A percentile compares a stretch with the other conserved stretches of the same genome.
These are phyloP conservation scores for Aspergillus sergii DNA, from an alignment of 2,329 filamentous ascomycete species.

Conservation along the genomic window DNA sequence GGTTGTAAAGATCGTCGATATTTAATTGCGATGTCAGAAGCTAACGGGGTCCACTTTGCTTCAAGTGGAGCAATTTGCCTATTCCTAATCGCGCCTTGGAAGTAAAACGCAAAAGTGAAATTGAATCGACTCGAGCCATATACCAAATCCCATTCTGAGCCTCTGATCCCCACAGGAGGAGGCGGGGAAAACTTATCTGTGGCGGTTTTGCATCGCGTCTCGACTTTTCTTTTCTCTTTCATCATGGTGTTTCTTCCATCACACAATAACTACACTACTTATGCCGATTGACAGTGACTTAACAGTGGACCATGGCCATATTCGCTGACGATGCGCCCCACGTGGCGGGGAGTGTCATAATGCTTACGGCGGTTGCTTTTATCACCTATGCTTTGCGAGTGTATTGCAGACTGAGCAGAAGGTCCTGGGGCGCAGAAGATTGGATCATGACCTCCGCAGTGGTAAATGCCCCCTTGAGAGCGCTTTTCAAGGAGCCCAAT, in stretches of 20 bases:
- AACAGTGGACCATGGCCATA: slow-evolving; percentile 20
- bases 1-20: not conserved
- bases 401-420: slow-evolving; percentile 22
- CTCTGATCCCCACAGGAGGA: not conserved
- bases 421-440: slow-evolving; percentile 25
- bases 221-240: not conserved
- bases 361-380: slow-evolving; percentile 22
- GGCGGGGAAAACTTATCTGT: not conserved
- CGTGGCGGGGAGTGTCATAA: slow-evolving; percentile 23
- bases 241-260: not conserved
- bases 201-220: not conserved
- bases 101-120: not conserved
- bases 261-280: not conserved
- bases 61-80: not conserved
- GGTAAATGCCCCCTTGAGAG: slow-evolving; percentile 10
- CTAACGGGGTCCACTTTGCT: not conserved
- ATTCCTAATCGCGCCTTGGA: not conserved
- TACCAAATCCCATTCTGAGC: not conserved
- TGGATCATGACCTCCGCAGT: slow-evolving; percentile 29
- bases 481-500: not conserved
- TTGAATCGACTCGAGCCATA: not conserved
- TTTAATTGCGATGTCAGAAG: not conserved
- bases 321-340: slow-evolving; percentile 22
- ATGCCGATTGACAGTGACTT: not conserved
- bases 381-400: slow-evolving; percentile 22